phyloP scores from a whole-genome alignment of 2,329 filamentous ascomycete genomes.

The Neofusicoccum cordaticola region DNA sequence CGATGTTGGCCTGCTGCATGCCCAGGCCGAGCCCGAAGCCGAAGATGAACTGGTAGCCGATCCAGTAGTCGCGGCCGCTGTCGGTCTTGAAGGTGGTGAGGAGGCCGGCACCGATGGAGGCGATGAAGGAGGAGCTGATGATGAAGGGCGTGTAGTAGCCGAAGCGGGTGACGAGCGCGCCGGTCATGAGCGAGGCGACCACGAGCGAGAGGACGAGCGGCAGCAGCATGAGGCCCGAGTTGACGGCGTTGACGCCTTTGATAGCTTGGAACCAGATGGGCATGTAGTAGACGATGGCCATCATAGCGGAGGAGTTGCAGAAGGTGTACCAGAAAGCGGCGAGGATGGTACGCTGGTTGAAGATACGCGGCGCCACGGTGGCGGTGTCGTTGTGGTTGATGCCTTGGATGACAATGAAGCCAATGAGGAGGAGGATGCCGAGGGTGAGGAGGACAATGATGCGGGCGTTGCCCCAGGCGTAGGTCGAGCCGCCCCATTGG shows the following conservation, averaged over 20 bases:
- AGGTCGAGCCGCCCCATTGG: constrained; percentile 51
- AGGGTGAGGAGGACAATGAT: constrained; percentile 49
- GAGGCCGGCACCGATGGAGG: constrained; percentile 47
- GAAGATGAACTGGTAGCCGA: constrained; percentile 40
- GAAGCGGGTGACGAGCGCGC: constrained; percentile 35
- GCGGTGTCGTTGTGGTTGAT: constrained; percentile 33
- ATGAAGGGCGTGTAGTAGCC: constrained; percentile 54
- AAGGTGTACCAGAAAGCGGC: constrained; percentile 41
- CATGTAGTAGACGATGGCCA: constrained; percentile 44
- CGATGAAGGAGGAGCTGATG: constrained; percentile 40
- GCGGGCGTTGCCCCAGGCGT: constrained; percentile 43
- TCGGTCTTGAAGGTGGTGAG: constrained; percentile 43
- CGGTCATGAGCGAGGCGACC: constrained; percentile 19
- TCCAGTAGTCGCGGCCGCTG: constrained; percentile 38
- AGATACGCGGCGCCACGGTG: constrained; percentile 37
- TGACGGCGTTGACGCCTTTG: constrained; percentile 44
- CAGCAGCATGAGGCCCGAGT: constrained; percentile 47
- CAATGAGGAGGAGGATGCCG: constrained; percentile 39
- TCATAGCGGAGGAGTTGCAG: constrained; percentile 26
- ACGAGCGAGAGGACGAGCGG: constrained; percentile 46
- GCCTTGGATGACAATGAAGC: constrained; percentile 43
- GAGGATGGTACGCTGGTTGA: constrained; percentile 46
- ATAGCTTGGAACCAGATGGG: constrained; percentile 52
- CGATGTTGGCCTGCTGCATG: constrained; percentile 48
- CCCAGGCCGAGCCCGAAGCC: constrained; percentile 46